Conservation (phyloP, 805 yeast species). For the Candida sakaeoensis region DNA sequence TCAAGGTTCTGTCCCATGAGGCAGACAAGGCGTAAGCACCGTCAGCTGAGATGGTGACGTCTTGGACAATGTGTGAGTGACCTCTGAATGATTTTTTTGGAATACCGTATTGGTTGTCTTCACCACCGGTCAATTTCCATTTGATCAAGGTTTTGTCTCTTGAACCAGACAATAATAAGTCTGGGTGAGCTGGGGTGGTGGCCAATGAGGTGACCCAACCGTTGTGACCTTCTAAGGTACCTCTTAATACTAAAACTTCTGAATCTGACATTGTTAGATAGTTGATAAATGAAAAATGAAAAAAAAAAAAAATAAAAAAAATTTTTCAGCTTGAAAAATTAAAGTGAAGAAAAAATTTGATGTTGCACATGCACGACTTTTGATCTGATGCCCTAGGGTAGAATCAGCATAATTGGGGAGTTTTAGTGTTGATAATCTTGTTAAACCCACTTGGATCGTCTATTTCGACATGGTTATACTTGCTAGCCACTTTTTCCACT, state of each 20-base stretch:
- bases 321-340: slow-evolving; percentile 1
- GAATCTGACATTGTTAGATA: slow-evolving; percentile 59
- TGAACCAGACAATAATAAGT: slow-evolving; percentile 95
- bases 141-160: slow-evolving; percentile 98
- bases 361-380: not conserved
- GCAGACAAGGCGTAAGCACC: slow-evolving; percentile 97
- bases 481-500: too few species aligned
- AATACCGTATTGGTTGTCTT: slow-evolving; percentile 89
- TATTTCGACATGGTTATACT: too few species aligned
- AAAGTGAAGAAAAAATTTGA: not conserved
- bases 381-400: too few species aligned
- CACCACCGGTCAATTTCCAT: slow-evolving; percentile 96
- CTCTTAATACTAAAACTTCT: slow-evolving; percentile 99
- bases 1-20: slow-evolving; percentile 99
- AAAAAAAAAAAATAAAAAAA: slow-evolving; percentile 1
- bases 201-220: slow-evolving; percentile 98
- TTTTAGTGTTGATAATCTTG: too few species aligned
- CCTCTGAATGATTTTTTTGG: slow-evolving; percentile 97
- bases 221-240: slow-evolving; percentile 89
- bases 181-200: slow-evolving; percentile 97
- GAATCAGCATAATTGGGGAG: too few species aligned
- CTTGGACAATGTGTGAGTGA: slow-evolving; percentile 99
- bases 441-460: too few species aligned
- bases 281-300: slow-evolving; percentile 3
- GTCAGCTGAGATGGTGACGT: slow-evolving; percentile 95